Evolutionary conservation across 768 basidiomycete species (phyloP).

Genomic region (Tulasnella sp.): DNA sequence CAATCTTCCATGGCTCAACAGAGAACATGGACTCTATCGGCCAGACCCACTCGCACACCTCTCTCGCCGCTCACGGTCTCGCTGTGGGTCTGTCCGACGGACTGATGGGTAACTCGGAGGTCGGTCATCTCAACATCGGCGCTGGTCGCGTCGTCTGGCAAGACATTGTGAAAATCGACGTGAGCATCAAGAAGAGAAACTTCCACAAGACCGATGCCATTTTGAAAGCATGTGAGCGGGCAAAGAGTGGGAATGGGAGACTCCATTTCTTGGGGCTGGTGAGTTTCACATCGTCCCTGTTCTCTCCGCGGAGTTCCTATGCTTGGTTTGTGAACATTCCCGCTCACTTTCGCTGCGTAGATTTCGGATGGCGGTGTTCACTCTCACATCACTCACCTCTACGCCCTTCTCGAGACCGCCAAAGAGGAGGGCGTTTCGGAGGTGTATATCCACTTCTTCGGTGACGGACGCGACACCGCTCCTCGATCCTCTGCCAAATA

Average conservation of each 20-base stretch:
- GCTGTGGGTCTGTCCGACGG: slow-evolving; percentile 89
- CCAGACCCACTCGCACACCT: slow-evolving; percentile 58
- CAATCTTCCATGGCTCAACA: slow-evolving; percentile 74
- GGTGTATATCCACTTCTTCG: slow-evolving; percentile 87
- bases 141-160: slow-evolving; percentile 96
- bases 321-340: background rate
- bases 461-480: slow-evolving; percentile 90
- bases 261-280: slow-evolving; percentile 85
- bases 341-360: slow-evolving; percentile 27
- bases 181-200: slow-evolving; percentile 75
- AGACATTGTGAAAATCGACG: slow-evolving; percentile 92
- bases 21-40: slow-evolving; percentile 84
- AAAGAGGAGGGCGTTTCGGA: slow-evolving; percentile 76
- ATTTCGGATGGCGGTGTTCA: slow-evolving; percentile 96
- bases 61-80: slow-evolving; percentile 75
- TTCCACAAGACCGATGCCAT: slow-evolving; percentile 73
- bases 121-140: slow-evolving; percentile 91
- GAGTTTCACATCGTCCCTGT: slow-evolving; percentile 20
- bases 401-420: slow-evolving; percentile 80
- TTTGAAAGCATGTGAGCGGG: slow-evolving; percentile 58
- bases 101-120: slow-evolving; percentile 96
- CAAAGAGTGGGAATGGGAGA: slow-evolving; percentile 72
- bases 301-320: background rate
- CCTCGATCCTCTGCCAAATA: slow-evolving; percentile 74
- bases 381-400: slow-evolving; percentile 85